Percentiles rank a stretch among this genome's conserved stretches.
These are phyloP conservation scores for Millerago galiae DNA, from an alignment of 805 yeast genomes.

Conservation along the genomic window DNA sequence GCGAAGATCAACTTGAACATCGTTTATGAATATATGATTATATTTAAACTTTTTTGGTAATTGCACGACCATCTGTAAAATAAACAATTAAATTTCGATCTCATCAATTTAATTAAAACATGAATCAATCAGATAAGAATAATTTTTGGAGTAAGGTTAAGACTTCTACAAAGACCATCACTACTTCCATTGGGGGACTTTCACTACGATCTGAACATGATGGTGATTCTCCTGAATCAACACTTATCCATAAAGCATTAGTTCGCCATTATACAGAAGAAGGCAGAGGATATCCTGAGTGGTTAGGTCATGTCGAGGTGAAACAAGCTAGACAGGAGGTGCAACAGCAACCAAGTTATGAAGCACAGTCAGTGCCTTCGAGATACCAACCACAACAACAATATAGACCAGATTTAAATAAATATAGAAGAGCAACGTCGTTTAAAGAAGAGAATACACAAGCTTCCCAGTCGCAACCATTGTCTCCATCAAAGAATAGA, in stretches of 20 bases:
- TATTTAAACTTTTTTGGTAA: background rate
- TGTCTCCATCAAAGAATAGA: constrained; percentile 1
- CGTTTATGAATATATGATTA: constrained; percentile 3
- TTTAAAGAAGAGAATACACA: background rate
- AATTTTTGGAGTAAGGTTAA: constrained; percentile 22
- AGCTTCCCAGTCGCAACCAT: background rate
- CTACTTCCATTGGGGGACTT: constrained; percentile 17
- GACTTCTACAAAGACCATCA: constrained; percentile 20
- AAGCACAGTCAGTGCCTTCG: background rate
- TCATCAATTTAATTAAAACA: no score
- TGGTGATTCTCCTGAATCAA: constrained; percentile 20
- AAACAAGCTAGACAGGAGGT: constrained; percentile 7
- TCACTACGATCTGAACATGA: constrained; percentile 23
- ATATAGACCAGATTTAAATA: constrained; percentile 4
- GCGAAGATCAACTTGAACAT: constrained; percentile 3
- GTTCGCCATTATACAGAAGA: constrained; percentile 13
- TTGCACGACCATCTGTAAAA: no score
- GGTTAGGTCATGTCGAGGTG: constrained; percentile 21
- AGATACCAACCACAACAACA: background rate
- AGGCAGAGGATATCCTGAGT: constrained; percentile 18
- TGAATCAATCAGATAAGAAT: constrained; percentile 8
- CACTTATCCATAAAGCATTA: constrained; percentile 23
- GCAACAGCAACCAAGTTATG: constrained; percentile 5
- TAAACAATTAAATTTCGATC: no score
- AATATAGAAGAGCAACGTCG: constrained; percentile 6